Evolutionary conservation across 78 protist genomes (phyloP).

Genomic region (Cavenderia fasciculata): DNA sequence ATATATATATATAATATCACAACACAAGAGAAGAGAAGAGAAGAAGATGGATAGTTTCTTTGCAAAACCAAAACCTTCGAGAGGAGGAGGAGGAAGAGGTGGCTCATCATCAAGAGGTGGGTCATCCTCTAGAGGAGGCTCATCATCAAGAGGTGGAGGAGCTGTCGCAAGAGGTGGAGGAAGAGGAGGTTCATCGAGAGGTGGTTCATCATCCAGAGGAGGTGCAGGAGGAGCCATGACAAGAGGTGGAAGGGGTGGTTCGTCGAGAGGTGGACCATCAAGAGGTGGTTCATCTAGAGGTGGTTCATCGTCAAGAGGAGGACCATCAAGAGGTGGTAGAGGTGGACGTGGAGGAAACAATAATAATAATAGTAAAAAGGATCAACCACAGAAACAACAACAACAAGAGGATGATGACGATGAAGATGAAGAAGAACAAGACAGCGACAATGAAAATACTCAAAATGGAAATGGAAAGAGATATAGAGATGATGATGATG

Average conservation of each 20-base stretch:
- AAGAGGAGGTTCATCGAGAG: conserved; percentile 8
- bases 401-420: background rate
- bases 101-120: background rate
- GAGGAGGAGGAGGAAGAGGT: background rate
- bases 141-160: conserved; percentile 24
- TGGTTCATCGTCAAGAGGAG: background rate
- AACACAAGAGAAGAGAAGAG: background rate
- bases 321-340: background rate
- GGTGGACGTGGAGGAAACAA: background rate
- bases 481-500: background rate
- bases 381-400: background rate
- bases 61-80: conserved; percentile 45
- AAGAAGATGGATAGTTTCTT: conserved; percentile 69
- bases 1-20: background rate
- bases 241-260: background rate
- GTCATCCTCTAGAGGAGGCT: background rate
- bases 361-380: conserved; percentile 4
- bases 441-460: background rate
- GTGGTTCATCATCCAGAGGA: conserved; percentile 17
- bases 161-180: conserved; percentile 21
- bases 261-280: background rate
- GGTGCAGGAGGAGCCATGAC: background rate
- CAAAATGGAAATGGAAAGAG: background rate
- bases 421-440: background rate
- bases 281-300: background rate